phyloP scores from a whole-genome alignment of 331 rosid genomes.

The Erythrophleum ivorense region DNA sequence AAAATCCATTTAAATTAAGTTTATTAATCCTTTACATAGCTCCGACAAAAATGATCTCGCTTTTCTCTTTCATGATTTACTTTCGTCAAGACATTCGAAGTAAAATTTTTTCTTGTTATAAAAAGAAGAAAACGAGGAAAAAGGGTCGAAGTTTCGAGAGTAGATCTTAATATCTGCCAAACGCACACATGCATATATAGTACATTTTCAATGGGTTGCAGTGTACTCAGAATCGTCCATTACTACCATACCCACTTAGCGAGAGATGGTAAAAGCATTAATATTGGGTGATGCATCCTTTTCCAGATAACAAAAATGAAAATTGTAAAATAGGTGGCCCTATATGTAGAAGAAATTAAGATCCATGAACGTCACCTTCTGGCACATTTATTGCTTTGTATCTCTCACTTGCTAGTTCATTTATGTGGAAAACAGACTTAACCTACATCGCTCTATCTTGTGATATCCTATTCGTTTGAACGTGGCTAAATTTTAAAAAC shows the following conservation, averaged over 20 bases:
- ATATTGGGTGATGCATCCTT: not conserved
- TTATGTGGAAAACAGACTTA: not conserved
- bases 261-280: constrained; percentile 41
- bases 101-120: not conserved
- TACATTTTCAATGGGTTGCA: constrained; percentile 9
- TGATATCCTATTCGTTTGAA: not conserved
- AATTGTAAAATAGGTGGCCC: constrained; percentile 20
- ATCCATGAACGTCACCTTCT: constrained; percentile 27
- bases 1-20: too few relatives aligned
- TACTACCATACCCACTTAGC: constrained; percentile 16
- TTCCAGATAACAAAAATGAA: not conserved
- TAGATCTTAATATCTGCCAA: not conserved
- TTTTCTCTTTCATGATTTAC: not conserved
- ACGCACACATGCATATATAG: constrained; percentile 13
- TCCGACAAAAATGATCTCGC: too few relatives aligned
- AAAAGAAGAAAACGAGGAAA: not conserved
- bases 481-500: not conserved
- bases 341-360: constrained; percentile 4
- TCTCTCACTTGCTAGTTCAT: constrained; percentile 22
- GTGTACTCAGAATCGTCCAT: constrained; percentile 16
- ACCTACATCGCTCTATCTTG: not conserved
- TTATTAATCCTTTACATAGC: too few relatives aligned
- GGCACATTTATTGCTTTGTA: constrained; percentile 33
- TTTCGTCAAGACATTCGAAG: not conserved
- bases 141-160: not conserved